Percentiles rank a stretch among this genome's conserved stretches.
These are phyloP conservation scores for Termitomyces sp. DNA, from an alignment of 768 basidiomycete genomes.

Conservation along the genomic window DNA sequence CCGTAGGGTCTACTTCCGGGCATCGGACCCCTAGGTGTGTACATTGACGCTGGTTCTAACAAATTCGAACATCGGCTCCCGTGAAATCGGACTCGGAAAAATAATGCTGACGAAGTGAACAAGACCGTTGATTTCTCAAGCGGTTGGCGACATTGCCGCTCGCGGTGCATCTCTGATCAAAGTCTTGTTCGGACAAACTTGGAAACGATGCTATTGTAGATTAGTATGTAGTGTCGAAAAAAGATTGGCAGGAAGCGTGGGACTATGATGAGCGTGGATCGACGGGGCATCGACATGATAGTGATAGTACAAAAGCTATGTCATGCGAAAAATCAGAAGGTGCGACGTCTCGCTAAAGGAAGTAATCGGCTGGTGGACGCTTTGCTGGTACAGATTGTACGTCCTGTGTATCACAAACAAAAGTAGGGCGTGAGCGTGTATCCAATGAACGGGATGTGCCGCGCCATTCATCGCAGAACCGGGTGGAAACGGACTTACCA, in stretches of 20 bases:
- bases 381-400: constrained; percentile 79
- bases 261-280: background rate
- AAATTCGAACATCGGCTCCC: background rate
- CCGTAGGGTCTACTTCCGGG: background rate
- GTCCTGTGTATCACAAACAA: constrained; percentile 43
- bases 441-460: constrained; percentile 5
- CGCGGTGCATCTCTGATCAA: background rate
- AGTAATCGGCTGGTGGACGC: constrained; percentile 85
- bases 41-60: background rate
- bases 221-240: background rate
- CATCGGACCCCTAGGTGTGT: background rate
- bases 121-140: background rate
- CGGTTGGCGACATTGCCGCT: background rate
- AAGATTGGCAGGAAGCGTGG: constrained; percentile 1
- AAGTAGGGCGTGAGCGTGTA: background rate
- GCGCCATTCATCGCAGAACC: background rate
- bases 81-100: background rate
- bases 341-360: constrained; percentile 42
- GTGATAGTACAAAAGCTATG: constrained; percentile 5
- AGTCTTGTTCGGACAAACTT: background rate
- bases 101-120: background rate
- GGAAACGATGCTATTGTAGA: background rate
- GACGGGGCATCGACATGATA: background rate
- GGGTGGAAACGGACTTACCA: constrained; percentile 45
- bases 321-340: background rate